These are phyloP conservation scores for Chenopodium berlandieri DNA, from an alignment of 148 eudicot genomes.

Conservation along the genomic window DNA sequence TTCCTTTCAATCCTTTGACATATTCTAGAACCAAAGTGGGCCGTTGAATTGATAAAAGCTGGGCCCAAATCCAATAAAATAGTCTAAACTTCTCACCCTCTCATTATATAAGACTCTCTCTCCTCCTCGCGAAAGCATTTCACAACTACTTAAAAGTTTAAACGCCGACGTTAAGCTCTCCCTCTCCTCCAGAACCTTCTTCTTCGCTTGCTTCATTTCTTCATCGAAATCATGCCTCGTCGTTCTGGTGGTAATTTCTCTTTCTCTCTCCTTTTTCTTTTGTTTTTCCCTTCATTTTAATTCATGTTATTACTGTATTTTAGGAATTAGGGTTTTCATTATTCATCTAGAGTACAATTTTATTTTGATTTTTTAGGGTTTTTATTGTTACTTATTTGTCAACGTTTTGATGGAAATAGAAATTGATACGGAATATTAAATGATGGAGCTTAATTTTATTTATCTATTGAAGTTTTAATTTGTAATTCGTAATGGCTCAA, in stretches of 20 bases:
- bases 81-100: not conserved
- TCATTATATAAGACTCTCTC: not conserved
- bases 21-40: constrained; percentile 4
- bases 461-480: too few species aligned
- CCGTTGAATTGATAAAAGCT: not conserved
- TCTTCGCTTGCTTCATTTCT: constrained; percentile 23
- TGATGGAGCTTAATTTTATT: too few species aligned
- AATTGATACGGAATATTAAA: not conserved
- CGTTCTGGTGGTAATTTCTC: constrained; percentile 43
- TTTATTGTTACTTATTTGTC: too few species aligned
- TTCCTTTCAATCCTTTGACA: not conserved
- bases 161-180: constrained; percentile 9
- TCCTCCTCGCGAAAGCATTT: not conserved
- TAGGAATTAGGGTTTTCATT: not conserved
- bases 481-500: not conserved
- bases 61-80: not conserved
- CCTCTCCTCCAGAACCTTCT: constrained; percentile 8
- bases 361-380: not conserved
- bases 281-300: not conserved
- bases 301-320: not conserved
- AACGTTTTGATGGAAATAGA: not conserved
- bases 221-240: constrained; percentile 54
- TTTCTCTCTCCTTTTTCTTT: not conserved
- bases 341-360: not conserved
- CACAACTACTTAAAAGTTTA: not conserved